Percentiles rank a stretch among this genome's conserved stretches.
These are phyloP conservation scores for Diutina mesorugosa DNA, from an alignment of 1,139 yeast genomes.

Conservation along the genomic window DNA sequence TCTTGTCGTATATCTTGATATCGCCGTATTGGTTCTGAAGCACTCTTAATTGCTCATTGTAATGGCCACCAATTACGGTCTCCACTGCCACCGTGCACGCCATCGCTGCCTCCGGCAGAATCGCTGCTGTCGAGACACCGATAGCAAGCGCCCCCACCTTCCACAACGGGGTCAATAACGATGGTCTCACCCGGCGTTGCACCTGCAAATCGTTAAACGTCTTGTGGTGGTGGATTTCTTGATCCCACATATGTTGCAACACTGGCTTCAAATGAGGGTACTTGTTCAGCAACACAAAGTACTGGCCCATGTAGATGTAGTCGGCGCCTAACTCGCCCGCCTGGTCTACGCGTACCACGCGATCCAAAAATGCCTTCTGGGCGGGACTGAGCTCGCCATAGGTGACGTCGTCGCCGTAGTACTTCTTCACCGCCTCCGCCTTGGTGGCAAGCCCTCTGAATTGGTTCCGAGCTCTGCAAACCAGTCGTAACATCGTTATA, in stretches of 20 bases:
- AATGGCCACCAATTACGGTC: constrained; percentile 94
- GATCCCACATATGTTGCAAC: constrained; percentile 95
- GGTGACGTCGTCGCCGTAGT: constrained; percentile 4
- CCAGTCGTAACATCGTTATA: neutral
- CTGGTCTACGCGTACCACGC: constrained; percentile 85
- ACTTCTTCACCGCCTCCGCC: neutral
- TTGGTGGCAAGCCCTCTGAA: neutral
- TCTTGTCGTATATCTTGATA: constrained; percentile 31
- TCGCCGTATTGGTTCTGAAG: constrained; percentile 46
- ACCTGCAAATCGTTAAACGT: constrained; percentile 73
- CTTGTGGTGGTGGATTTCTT: constrained; percentile 80
- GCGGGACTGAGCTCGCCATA: constrained; percentile 40
- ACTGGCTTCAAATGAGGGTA: constrained; percentile 62
- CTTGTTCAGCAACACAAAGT: constrained; percentile 55
- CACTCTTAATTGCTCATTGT: constrained; percentile 77
- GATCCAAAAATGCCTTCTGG: constrained; percentile 58
- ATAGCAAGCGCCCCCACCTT: constrained; percentile 77
- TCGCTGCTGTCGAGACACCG: constrained; percentile 77
- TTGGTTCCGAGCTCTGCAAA: neutral
- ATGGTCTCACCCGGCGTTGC: constrained; percentile 77
- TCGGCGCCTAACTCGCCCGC: constrained; percentile 99
- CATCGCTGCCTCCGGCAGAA: constrained; percentile 96
- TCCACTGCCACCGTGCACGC: constrained; percentile 99
- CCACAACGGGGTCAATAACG: constrained; percentile 86
- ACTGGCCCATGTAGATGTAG: constrained; percentile 86